These are phyloP conservation scores for Primulina eburnea DNA, from an alignment of 257 asterid genomes.

Conservation along the genomic window DNA sequence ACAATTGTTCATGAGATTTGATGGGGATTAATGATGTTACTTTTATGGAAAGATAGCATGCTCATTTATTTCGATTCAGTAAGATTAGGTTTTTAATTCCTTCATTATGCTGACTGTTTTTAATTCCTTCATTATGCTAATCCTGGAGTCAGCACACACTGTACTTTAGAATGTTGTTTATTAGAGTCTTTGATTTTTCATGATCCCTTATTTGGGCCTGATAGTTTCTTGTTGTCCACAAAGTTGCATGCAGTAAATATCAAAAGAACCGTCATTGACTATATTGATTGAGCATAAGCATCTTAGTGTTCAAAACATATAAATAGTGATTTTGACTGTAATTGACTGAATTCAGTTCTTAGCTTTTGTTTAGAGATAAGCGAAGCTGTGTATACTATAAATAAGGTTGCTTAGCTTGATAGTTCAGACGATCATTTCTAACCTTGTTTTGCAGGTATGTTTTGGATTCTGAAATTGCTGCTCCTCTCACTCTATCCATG, in stretches of 20 bases:
- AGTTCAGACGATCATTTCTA: constrained; percentile 23
- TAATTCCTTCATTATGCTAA: neutral
- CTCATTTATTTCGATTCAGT: constrained; percentile 6
- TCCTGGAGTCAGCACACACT: neutral
- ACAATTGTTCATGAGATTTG: constrained; percentile 10
- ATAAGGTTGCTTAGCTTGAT: constrained; percentile 24
- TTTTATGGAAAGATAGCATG: constrained; percentile 6
- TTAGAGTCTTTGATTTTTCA: constrained; percentile 2
- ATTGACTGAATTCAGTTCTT: constrained; percentile 6
- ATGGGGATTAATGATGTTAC: constrained; percentile 7
- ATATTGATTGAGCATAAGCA: constrained; percentile 6
- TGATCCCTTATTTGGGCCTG: neutral
- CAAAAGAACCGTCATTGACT: neutral
- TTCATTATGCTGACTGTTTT: neutral
- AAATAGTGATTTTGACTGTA: constrained; percentile 9
- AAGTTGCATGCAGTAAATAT: neutral
- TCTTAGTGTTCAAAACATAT: constrained; percentile 17
- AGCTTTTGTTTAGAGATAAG: constrained; percentile 8
- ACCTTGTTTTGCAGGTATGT: constrained; percentile 74
- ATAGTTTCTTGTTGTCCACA: constrained; percentile 12
- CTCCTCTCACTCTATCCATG: constrained; percentile 90
- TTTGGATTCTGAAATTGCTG: constrained; percentile 89
- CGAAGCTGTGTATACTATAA: constrained; percentile 13
- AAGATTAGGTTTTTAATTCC: neutral
- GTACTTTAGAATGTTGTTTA: too few species aligned